Base-by-base conservation (phyloP, 2,329 filamentous ascomycete genomes). In the Verticillium nonalfalfae region DNA sequence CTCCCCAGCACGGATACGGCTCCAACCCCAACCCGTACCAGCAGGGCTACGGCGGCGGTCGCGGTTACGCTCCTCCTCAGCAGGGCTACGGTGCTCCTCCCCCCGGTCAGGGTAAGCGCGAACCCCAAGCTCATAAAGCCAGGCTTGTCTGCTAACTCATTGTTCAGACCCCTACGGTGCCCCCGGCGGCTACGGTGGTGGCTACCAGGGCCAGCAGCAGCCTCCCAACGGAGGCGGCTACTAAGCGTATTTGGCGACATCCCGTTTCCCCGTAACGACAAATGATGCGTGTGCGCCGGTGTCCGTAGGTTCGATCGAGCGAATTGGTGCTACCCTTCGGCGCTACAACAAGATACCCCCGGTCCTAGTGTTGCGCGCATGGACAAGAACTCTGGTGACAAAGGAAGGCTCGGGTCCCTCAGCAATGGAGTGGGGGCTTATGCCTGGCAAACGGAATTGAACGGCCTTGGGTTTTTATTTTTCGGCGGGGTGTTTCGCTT, bases 1-100 rank as follows among this genome's bases (percentile, higher is more conserved):
- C 63, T 31, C 62, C 62, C 38, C 35, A 67, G 69, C 71, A 72
- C 62, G 64, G 66, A 40, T 79, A 79, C 64, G 72, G 72, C 52
- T 68, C 69, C 9, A 70, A 69, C 63, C 66, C 70, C 55, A 64
- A 72, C 56, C 73, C 76, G 71, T 79, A 80, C 63, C 71, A 66
- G 21, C 76, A 74, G 55, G 67, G 71, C 4, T 82, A 80, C 63
- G 78, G 79, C 64, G 76, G 77, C 26, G 26, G 26, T 57, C 78
- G 69, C 36, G 84, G 83, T 64, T 76, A 76, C 45, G 74, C 74
- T 34, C 73, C 75, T 34, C 73, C 75, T 34, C 77, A 72, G 38
- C 69, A 71, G 65, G 68, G 65, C 10, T 78, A 78, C 58, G 74
- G 73, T 56, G 69, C 67, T 61, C 72, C 68, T 26, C 75, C 71